Evolutionary conservation across 1,284 basidiomycete species (phyloP), one percentile per base, ranked within the genome.

Genomic region (Papiliotrema flavescens): DNA sequence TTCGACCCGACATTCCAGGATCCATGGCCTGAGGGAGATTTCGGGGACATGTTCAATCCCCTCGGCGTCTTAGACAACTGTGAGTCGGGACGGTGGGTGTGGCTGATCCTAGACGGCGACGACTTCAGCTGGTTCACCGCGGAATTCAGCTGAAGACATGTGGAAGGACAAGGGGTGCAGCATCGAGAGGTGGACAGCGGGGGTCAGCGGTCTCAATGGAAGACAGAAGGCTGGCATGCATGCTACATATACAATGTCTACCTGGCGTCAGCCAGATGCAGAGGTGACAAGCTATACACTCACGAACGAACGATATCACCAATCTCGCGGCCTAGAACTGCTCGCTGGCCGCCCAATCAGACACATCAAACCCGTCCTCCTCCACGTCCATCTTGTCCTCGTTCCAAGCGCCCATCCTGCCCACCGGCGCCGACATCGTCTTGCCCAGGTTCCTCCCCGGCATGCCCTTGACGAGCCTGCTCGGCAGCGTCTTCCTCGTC

Each of bases 301-400:
- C n/a, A n/a, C n/a, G n/a, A n/a, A n/a, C n/a, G n/a, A n/a, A n/a
- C n/a, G n/a, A n/a, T n/a, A n/a, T n/a, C n/a, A n/a, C n/a, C n/a
- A n/a, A n/a, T n/a, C n/a, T n/a, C n/a, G n/a, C n/a, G n/a, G n/a
- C 20, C 52, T 59, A 73, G 39, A 73, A 71, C 37, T 65, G 46
- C 59, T 67, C 65, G 24, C 45, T 63, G 32, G 56, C 62, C 14
- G 63, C 65, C 70, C 70, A 73, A 37, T 71, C 71, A n/a, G 45
- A 53, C 1, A 71, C 63, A 49, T 69, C 64, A 46, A 73, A 74
- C n/a, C 72, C 72, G 55, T 72, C 72, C 43, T 64, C 56, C 32
- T 59, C 62, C 40, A 54, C 52, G 51, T 73, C 69, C 9, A 74
- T 57, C n/a, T 69, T 65, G 63, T 66, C 68, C 28, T 55, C 56